Percentiles rank a stretch among this genome's conserved stretches.
Conservation (phyloP, 169 alveolate genomes). For the Plasmodium falciparum region DNA sequence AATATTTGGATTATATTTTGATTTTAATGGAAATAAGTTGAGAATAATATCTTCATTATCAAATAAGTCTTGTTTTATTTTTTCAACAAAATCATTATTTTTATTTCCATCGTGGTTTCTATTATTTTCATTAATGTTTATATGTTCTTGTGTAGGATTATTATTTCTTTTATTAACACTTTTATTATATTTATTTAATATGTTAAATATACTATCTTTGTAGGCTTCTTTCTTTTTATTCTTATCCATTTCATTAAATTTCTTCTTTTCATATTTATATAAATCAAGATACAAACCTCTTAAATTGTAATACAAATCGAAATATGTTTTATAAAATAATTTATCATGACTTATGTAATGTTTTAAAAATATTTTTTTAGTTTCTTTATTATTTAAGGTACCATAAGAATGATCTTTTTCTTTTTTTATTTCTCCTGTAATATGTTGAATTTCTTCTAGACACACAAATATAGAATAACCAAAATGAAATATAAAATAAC, state of each 20-base stretch:
- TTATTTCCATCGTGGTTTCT: neutral
- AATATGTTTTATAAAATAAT: slow-evolving; percentile 43
- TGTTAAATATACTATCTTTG: neutral
- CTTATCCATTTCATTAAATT: slow-evolving; percentile 27
- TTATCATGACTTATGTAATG: slow-evolving; percentile 62
- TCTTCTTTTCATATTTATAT: slow-evolving; percentile 62
- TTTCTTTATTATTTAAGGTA: slow-evolving; percentile 12
- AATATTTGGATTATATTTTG: slow-evolving; percentile 44
- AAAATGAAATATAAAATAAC: slow-evolving; percentile 55
- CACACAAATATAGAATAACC: slow-evolving; percentile 76
- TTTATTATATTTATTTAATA: neutral
- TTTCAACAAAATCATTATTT: neutral
- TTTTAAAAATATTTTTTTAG: slow-evolving; percentile 22
- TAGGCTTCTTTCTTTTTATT: slow-evolving; percentile 36
- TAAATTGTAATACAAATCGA: slow-evolving; percentile 47
- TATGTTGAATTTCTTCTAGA: slow-evolving; percentile 58
- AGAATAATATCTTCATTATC: slow-evolving; percentile 7
- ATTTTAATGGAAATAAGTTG: slow-evolving; percentile 48
- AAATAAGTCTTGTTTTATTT: neutral
- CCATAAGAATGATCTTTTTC: slow-evolving; percentile 74
- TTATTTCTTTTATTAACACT: neutral
- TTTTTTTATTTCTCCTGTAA: slow-evolving; percentile 72
- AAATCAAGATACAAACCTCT: slow-evolving; percentile 49
- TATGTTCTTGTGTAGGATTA: too few species aligned
- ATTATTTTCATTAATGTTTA: neutral